Base-by-base conservation (phyloP, 371 early-diverging fungal genomes). In the Mortierella sp. region DNA sequence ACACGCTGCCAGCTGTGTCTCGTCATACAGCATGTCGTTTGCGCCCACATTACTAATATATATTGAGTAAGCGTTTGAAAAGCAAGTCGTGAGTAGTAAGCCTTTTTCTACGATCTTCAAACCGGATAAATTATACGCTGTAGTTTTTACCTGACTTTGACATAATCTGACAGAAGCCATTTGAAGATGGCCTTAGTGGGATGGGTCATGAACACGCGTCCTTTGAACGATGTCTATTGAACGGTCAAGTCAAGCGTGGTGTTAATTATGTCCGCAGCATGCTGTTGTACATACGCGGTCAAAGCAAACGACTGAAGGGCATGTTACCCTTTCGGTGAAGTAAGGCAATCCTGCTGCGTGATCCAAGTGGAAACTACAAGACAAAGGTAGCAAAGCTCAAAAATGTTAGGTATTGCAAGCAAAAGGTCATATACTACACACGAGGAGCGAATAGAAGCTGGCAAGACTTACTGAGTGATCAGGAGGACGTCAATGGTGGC, bases 201-300 rank as follows among this genome's bases (percentile, higher is more conserved):
- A 90, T 99, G 99, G 11, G 99, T 99, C 99, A 99, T 99, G 87
- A 97, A 99, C 0, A 99, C 98, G 71, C 98, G 96, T n/a, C 99
- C 99, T 78, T 95, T 94, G 89, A 99, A 99, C 0, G 94, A 92
- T 37, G 99, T 99, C 96, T 98, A 87, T 69, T n/a, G 11, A 61
- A 24, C 43, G 0, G 19, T 48, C 5, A 26, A 72, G 88, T 54
- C 89, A 80, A 57, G 24, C 9, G 1, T 21, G 34, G n/a, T 24
- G 67, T 67, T 67, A 67, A 40, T 67, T 67, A 40, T 24, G 21
- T 50, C 16, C 59, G 31, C 59, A 59, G 14, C 16, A 28, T 13
- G 14, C 14, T 14, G 31, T 14, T 5, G 26, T 28, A 1, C 16
- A 5, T 59, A 16, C 0, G n/a, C n/a, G n/a, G n/a, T n/a, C n/a